These are phyloP conservation scores for Nakaseomyces glabratus DNA, from an alignment of 1,139 yeast species.

Conservation along the genomic window DNA sequence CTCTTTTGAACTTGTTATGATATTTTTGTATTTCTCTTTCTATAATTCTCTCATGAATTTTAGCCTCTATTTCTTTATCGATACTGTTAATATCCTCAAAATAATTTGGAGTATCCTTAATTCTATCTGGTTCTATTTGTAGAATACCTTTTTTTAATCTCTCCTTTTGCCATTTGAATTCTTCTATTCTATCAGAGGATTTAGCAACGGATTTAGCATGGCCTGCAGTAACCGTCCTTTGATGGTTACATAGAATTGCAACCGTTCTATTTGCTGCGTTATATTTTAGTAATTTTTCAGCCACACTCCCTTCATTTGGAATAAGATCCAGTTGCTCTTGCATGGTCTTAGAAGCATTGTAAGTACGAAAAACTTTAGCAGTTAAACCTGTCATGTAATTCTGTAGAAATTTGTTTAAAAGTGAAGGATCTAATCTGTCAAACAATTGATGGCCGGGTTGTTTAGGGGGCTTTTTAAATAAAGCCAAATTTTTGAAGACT, in stretches of 20 bases:
- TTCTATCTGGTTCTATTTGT: constrained; percentile 48
- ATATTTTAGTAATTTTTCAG: constrained; percentile 77
- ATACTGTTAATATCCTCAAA: constrained; percentile 69
- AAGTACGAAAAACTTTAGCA: constrained; percentile 96
- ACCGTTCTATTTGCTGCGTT: constrained; percentile 95
- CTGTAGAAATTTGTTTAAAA: constrained; percentile 79
- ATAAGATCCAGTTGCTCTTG: constrained; percentile 85
- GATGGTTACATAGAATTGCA: constrained; percentile 95
- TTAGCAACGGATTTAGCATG: constrained; percentile 76
- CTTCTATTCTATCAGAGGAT: constrained; percentile 66
- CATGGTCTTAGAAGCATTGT: constrained; percentile 94
- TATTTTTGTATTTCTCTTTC: constrained; percentile 56
- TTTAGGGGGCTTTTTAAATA: constrained; percentile 82
- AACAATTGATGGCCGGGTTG: constrained; percentile 87
- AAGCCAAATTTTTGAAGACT: constrained; percentile 78
- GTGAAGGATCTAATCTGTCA: constrained; percentile 78
- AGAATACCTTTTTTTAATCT: constrained; percentile 64
- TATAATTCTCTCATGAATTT: constrained; percentile 47
- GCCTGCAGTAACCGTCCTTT: constrained; percentile 78
- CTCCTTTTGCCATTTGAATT: constrained; percentile 75
- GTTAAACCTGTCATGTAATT: constrained; percentile 88
- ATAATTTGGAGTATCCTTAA: constrained; percentile 46
- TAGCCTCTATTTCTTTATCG: constrained; percentile 51
- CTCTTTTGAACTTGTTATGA: constrained; percentile 61
- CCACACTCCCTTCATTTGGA: constrained; percentile 73